These are phyloP conservation scores for Botrytis elliptica DNA, from an alignment of 2,329 filamentous ascomycete genomes.

Conservation along the genomic window DNA sequence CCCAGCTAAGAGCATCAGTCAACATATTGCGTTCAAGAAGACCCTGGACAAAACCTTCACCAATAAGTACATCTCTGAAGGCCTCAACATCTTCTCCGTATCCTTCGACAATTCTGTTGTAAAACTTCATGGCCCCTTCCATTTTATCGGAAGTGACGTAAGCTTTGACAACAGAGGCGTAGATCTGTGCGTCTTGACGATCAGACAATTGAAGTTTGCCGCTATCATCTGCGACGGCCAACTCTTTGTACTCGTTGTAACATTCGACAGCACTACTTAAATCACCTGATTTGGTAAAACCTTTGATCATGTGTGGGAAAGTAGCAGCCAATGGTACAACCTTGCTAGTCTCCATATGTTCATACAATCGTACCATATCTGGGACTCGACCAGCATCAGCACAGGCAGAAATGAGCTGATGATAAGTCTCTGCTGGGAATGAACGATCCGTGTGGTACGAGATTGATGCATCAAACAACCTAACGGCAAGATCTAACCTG, in stretches of 20 bases:
- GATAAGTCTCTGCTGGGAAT: conserved; percentile 81
- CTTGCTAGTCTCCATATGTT: conserved; percentile 81
- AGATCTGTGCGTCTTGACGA: conserved; percentile 79
- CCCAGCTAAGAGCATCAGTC: conserved; percentile 71
- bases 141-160: conserved; percentile 80
- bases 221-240: conserved; percentile 81
- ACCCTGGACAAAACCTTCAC: conserved; percentile 75
- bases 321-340: conserved; percentile 75
- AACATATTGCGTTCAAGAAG: conserved; percentile 70
- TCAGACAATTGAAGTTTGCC: conserved; percentile 67
- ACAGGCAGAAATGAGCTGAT: conserved; percentile 81
- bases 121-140: conserved; percentile 81
- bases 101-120: conserved; percentile 70
- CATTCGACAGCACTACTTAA: conserved; percentile 86
- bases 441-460: conserved; percentile 54
- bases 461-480: conserved; percentile 77
- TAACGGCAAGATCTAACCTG: conserved; percentile 79
- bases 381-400: conserved; percentile 76
- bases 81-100: conserved; percentile 58
- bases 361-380: conserved; percentile 88
- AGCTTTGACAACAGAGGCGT: conserved; percentile 86
- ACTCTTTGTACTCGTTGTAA: conserved; percentile 89
- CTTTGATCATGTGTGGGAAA: conserved; percentile 93
- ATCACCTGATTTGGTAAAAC: conserved; percentile 79
- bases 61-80: conserved; percentile 70